Base-by-base conservation (phyloP, 2,329 filamentous ascomycete species). In the Phyllosticta paracitricarpa region DNA sequence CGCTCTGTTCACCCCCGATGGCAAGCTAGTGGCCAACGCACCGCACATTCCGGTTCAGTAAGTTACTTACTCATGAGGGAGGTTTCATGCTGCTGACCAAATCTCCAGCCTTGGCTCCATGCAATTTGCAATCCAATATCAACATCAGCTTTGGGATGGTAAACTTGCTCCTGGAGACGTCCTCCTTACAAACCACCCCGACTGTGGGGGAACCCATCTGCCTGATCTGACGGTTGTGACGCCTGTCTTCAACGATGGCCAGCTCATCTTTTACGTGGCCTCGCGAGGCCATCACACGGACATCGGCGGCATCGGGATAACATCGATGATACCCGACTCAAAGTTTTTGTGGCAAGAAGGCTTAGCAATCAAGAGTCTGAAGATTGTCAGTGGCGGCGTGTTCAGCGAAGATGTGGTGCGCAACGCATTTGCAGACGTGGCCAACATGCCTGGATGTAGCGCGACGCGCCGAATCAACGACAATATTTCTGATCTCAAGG, bases 331-430 rank as follows among this genome's bases (percentile, higher is more conserved):
- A 72, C 73, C 73, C 1, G 77, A 77, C 26, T 78, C 75, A 2
- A 77, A 73, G 0, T 75, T 77, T 56, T 66, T 80, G 1, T 78
- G 74, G 71, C 74, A 80, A 64, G 78, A 80, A 65, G 78, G 78
- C 6, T 77, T 77, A 0, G 73, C 75, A 0, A 77, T 80, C 9
- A 73, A 77, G 57, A 74, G 75, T 0, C 73, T 77, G 61, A 76
- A 63, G 9, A 64, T 76, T 1, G 69, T 76, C 2, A 62, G 65
- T 4, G 63, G 70, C 9, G 74, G 72, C 0, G 52, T 66, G 0
- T 77, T 78, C 57, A 68, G 75, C 53, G 74, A 77, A 61, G 65
- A 65, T 1, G 64, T 64, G 0, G 65, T 75, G 5, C 68, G 64
- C 14, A 66, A 69, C 57, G 63, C 71, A 9, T 59, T 74, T 17